phyloP scores from a whole-genome alignment of 2,329 filamentous ascomycete genomes.

The Beauveria australis region DNA sequence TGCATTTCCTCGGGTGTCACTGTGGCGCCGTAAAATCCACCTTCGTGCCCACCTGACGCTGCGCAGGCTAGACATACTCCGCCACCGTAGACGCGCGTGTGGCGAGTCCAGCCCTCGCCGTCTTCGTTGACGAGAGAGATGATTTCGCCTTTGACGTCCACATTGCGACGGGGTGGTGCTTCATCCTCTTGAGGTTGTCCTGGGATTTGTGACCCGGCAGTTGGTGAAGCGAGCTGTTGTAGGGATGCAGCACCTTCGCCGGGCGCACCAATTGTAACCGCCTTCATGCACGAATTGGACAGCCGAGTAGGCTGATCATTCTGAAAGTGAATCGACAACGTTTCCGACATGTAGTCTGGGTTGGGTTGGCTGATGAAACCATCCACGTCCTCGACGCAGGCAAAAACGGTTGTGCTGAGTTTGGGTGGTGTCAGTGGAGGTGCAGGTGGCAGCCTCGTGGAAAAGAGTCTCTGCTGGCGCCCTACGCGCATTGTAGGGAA shows the following conservation, averaged over 20 bases:
- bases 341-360: constrained; percentile 38
- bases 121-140: constrained; percentile 39
- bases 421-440: constrained; percentile 42
- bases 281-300: constrained; percentile 35
- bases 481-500: neutral
- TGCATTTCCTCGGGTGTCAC: constrained; percentile 45
- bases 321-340: constrained; percentile 20
- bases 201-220: constrained; percentile 19
- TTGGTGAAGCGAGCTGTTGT: constrained; percentile 35
- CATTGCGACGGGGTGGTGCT: constrained; percentile 24
- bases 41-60: constrained; percentile 35
- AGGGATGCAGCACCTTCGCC: constrained; percentile 16
- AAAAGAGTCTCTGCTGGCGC: constrained; percentile 19
- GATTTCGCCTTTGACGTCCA: constrained; percentile 42
- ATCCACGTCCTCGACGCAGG: constrained; percentile 34
- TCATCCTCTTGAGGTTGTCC: constrained; percentile 8
- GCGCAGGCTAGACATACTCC: constrained; percentile 49
- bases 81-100: constrained; percentile 52
- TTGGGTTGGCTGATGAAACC: constrained; percentile 41
- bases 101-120: constrained; percentile 46
- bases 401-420: constrained; percentile 33
- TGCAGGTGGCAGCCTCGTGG: constrained; percentile 34
- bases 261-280: constrained; percentile 28
- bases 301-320: constrained; percentile 25
- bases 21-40: constrained; percentile 46